Conservation (phyloP, 1,284 basidiomycete species). For the Filobasidium uniguttulatum region DNA sequence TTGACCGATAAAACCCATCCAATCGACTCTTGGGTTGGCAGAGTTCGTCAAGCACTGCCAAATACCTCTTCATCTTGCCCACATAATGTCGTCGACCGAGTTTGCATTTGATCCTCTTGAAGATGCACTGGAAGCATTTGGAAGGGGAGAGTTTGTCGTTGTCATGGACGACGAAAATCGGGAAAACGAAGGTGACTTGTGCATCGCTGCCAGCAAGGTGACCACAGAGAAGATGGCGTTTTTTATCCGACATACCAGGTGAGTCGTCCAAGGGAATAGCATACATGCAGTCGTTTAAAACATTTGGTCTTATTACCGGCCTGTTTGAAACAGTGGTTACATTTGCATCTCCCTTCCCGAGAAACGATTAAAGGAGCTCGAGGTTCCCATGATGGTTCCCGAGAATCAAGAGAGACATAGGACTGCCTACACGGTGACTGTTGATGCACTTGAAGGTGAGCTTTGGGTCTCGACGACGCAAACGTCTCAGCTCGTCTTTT, state of each 20-base stretch:
- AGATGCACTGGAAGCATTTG: constrained; percentile 65
- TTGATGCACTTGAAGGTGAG: constrained; percentile 77
- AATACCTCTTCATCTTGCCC: not conserved
- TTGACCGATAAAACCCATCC: not conserved
- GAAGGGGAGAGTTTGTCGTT: constrained; percentile 73
- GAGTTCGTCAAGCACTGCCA: not conserved
- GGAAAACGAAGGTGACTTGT: constrained; percentile 90
- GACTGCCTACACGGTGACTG: constrained; percentile 93
- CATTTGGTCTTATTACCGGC: not conserved
- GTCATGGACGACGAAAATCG: constrained; percentile 89
- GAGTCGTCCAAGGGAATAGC: constrained; percentile 22
- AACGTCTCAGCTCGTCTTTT: no score
- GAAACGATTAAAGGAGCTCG: constrained; percentile 61
- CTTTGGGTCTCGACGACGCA: constrained; percentile 8
- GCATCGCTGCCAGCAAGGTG: constrained; percentile 64
- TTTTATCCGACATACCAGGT: constrained; percentile 96
- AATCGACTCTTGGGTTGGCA: not conserved
- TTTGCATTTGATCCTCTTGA: constrained; percentile 56
- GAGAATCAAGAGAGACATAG: constrained; percentile 80
- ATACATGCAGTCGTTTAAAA: not conserved
- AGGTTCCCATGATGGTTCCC: constrained; percentile 85
- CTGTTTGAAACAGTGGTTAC: constrained; percentile 55
- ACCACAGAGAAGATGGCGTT: constrained; percentile 97
- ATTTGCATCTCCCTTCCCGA: constrained; percentile 79
- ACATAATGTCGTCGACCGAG: constrained; percentile 4